Base-by-base conservation (phyloP, 371 early-diverging fungal species). In the Zychaea mexicana region DNA sequence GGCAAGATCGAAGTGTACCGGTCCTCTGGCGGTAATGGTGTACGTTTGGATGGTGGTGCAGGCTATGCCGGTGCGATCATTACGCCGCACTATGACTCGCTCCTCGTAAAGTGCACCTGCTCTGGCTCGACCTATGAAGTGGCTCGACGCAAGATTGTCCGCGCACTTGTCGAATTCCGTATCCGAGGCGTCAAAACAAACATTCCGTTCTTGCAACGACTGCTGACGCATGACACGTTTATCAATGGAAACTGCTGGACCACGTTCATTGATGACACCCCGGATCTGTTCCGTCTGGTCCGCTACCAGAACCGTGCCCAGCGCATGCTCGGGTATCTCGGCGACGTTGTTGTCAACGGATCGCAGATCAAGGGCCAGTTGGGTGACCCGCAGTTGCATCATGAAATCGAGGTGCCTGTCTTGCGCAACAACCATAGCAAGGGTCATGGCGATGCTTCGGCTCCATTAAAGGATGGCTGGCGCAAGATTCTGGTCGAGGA, bases 101-200 rank as follows among this genome's bases (percentile, higher is more conserved):
- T 98, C 45, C 85, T 98, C 24, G 96, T 95, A 70, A 98, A 99
- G 73, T 82, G 92, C 38, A 96, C 96, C 13, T 92, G 94, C 79
- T 84, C 89, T 49, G 96, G 92, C 17, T 88, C 88, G 8, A 90
- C 92, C 17, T 95, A 91, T 71, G 92, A 95, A 68, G 88, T 92
- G 52, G 93, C 96, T 13, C 88, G 95, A 55, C 88, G 94, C 42
- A 94, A 94, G 76, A 90, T 92, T 66, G 87, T 96, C 19, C 86
- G 94, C 28, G 93, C 96, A 15, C 74, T 96, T 57, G 87, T 91
- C 15, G 98, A 93, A 80, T 97, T 97, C 88, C 88, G 97, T 72
- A 93, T 97, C 57, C 91, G 96, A 69, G 98, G 98, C 62, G 90
- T 98, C 69, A 95, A 98, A 76, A 97, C 97, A 67, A 98, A 97